These are phyloP conservation scores for Vachellia pachyceras DNA, from an alignment of 306 rosid species.

Conservation along the genomic window DNA sequence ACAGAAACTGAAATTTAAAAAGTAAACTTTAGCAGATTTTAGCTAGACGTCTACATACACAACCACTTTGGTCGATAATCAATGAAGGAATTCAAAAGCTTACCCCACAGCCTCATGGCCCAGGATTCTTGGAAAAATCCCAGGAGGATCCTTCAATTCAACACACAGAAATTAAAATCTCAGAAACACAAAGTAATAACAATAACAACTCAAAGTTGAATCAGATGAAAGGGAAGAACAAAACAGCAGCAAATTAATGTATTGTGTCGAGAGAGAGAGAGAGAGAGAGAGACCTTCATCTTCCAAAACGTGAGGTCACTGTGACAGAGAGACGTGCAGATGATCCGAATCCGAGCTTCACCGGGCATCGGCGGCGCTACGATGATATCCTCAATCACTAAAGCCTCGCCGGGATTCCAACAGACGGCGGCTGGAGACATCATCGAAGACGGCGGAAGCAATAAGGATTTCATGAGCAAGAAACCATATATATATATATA, in stretches of 20 bases:
- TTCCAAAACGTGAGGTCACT: slow-evolving; percentile 82
- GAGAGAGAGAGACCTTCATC: slow-evolving; percentile 48
- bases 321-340: slow-evolving; percentile 80
- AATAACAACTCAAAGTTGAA: neutral
- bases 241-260: neutral
- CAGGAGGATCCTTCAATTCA: slow-evolving; percentile 62
- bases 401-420: slow-evolving; percentile 70
- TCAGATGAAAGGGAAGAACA: neutral
- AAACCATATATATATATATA: neutral
- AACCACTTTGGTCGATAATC: no score
- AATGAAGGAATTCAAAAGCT: slow-evolving; percentile 3
- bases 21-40: no score
- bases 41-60: no score
- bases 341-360: slow-evolving; percentile 74
- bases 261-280: no score
- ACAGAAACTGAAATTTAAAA: no score
- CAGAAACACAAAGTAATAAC: neutral
- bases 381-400: slow-evolving; percentile 66
- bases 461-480: neutral
- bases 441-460: neutral
- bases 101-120: slow-evolving; percentile 95
- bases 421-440: slow-evolving; percentile 65
- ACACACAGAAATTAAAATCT: neutral
- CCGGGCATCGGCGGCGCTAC: slow-evolving; percentile 85
- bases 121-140: slow-evolving; percentile 70